Percentiles rank a stretch among this genome's conserved stretches.
These are phyloP conservation scores for Mortierella sp. DNA, from an alignment of 371 early-diverging fungal genomes.

Conservation along the genomic window DNA sequence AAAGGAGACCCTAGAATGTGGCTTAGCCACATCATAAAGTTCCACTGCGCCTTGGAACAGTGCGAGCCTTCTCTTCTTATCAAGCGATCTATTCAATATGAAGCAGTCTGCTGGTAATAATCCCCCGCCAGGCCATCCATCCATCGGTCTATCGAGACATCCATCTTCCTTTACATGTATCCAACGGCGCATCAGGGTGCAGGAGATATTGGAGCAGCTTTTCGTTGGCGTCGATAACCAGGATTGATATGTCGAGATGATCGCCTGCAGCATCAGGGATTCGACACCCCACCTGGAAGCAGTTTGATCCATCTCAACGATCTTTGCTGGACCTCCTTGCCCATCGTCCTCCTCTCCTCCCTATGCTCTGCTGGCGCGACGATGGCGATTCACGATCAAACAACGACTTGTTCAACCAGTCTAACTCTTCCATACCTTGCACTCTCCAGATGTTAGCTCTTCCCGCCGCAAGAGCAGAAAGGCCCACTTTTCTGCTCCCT, in stretches of 20 bases:
- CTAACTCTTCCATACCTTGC: constrained; percentile 10
- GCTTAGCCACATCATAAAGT: constrained; percentile 1
- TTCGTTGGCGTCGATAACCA: neutral
- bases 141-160: constrained; percentile 3
- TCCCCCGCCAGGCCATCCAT: constrained; percentile 16
- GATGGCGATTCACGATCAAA: no score
- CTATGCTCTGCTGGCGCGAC: no score
- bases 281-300: no score
- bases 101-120: constrained; percentile 54
- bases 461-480: constrained; percentile 96
- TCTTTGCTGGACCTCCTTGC: no score
- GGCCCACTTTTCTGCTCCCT: constrained; percentile 99
- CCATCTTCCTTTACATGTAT: constrained; percentile 22
- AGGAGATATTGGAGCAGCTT: no score
- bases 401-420: no score
- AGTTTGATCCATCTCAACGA: no score
- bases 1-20: no score
- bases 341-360: no score
- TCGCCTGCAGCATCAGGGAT: no score
- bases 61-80: constrained; percentile 42
- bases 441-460: constrained; percentile 85
- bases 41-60: no score
- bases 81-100: constrained; percentile 51
- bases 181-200: neutral
- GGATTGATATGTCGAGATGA: no score